A percentile compares a stretch with the other conserved stretches of the same genome.
phyloP scores from a whole-genome alignment of 371 early-diverging fungal species.

The Saksenaea vasiformis region DNA sequence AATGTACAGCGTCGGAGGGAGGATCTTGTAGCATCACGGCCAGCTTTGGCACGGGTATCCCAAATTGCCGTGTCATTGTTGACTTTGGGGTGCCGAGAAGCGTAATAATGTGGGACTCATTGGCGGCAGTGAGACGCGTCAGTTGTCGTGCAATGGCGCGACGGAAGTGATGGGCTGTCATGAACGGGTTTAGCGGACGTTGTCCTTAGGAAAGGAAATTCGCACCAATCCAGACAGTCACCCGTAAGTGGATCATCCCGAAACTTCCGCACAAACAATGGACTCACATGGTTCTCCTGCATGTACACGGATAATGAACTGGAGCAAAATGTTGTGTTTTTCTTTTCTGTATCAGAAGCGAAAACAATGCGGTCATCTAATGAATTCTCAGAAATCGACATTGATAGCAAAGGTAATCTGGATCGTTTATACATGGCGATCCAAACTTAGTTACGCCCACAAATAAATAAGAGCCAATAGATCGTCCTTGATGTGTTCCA shows the following conservation, averaged over 20 bases:
- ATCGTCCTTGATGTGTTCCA: neutral
- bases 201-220: neutral
- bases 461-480: constrained; percentile 1
- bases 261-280: neutral
- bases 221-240: neutral
- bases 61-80: constrained; percentile 12
- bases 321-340: neutral
- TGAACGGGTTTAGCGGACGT: neutral
- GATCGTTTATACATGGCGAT: neutral
- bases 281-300: constrained; percentile 1
- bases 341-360: neutral
- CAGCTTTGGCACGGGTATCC: constrained; percentile 19
- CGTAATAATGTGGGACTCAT: constrained; percentile 10
- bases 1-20: constrained; percentile 15
- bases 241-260: neutral
- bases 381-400: neutral
- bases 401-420: neutral
- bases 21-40: neutral
- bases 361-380: neutral
- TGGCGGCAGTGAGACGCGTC: constrained; percentile 12
- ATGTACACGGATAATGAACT: neutral
- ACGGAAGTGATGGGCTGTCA: constrained; percentile 11
- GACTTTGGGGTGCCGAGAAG: constrained; percentile 21
- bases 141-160: constrained; percentile 23
- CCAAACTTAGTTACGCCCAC: neutral